Percentiles rank a stretch among this genome's conserved stretches.
Evolutionary conservation across 108 stramenopile genomes (phyloP).

Genomic region (Epipyxis sp.): DNA sequence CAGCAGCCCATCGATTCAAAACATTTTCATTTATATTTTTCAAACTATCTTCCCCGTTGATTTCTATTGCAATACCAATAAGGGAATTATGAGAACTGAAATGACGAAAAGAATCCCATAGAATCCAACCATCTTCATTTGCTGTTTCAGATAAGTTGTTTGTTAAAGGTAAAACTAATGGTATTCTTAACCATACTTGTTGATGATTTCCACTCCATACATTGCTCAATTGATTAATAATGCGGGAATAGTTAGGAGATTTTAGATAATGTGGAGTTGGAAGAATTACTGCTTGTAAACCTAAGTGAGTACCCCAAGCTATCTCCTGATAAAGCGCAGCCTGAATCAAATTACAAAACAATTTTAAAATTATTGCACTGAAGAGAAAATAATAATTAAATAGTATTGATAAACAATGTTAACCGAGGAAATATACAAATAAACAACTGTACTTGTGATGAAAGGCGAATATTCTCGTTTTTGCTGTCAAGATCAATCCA

Average conservation of each 20-base stretch:
- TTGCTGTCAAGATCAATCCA: neutral
- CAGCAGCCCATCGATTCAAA: slow-evolving; percentile 72
- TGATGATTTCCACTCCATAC: neutral
- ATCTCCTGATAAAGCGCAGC: no score
- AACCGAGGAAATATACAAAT: no score
- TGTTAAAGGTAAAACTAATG: neutral
- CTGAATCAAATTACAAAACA: no score
- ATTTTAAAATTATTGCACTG: no score
- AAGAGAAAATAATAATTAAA: no score
- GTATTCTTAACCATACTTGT: neutral
- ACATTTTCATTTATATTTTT: slow-evolving; percentile 30
- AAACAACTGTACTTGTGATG: neutral
- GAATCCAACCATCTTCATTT: slow-evolving; percentile 6
- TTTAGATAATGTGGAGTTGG: neutral
- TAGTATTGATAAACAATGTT: no score
- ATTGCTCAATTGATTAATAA: neutral
- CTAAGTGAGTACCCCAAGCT: neutral
- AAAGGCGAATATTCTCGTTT: neutral
- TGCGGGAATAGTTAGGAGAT: neutral
- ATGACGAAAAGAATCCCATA: neutral
- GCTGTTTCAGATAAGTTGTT: neutral
- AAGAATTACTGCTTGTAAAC: neutral
- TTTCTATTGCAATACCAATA: neutral
- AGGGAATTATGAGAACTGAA: neutral
- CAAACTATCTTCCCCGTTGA: neutral